Conservation (phyloP, 495 filamentous ascomycete species). For the Neurospora sp. region DNA sequence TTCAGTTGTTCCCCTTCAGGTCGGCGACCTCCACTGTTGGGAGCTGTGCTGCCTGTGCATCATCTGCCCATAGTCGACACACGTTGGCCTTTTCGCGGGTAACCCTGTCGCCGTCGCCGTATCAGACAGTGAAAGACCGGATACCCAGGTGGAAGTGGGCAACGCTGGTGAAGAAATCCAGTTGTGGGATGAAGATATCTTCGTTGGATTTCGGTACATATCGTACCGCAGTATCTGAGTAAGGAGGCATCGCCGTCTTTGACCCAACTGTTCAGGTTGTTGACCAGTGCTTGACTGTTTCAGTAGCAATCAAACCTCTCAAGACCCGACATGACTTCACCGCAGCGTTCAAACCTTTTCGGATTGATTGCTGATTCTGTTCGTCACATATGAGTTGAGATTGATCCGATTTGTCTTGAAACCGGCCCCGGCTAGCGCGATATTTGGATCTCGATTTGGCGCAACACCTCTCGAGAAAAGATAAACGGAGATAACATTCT, state of each 20-base stretch:
- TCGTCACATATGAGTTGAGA: not conserved
- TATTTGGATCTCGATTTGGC: constrained; percentile 16
- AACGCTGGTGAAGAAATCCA: not conserved
- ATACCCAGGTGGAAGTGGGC: not conserved
- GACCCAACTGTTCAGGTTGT: not conserved
- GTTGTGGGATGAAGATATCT: not conserved
- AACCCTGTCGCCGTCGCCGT: not conserved
- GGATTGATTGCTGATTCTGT: not conserved
- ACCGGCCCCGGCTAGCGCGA: not conserved
- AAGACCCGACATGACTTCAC: not conserved
- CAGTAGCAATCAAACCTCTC: not conserved
- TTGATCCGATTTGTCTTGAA: not conserved
- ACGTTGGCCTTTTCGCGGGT: not conserved
- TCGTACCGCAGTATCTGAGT: not conserved
- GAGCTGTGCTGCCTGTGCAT: not conserved
- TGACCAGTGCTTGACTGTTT: not conserved
- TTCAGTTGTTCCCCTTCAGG: not conserved
- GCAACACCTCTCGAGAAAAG: constrained; percentile 2
- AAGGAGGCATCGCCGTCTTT: not conserved
- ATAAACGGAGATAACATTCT: not conserved
- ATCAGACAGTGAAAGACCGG: not conserved
- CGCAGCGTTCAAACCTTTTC: not conserved
- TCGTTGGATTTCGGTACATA: not conserved
- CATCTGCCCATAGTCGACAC: not conserved
- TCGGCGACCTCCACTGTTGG: not conserved